Evolutionary conservation across 768 basidiomycete genomes (phyloP), one percentile per base, ranked within the genome.

Genomic region (Atractiella rhizophila): DNA sequence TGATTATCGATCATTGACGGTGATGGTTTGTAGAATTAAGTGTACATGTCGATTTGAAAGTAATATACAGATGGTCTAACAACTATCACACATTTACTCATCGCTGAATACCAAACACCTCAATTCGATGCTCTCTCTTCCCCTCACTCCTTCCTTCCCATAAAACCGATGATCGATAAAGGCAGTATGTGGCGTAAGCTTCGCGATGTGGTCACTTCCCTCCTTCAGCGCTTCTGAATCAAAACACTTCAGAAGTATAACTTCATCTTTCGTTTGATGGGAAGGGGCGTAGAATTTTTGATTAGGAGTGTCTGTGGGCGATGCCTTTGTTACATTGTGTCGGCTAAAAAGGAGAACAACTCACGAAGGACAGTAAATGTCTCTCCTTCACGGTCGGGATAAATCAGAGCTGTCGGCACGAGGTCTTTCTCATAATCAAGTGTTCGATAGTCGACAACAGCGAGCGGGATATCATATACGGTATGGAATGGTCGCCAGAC

Each of bases 221-320:
- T 41, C 25, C 12, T 21, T 21, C 42, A 28, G 27, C 4, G 25
- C 36, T 21, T 43, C 11, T 9, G 42, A 43, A 38, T 43, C 42
- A 37, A 39, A 43, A 30, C 42, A 43, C 42, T 43, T 43, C 27
- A 43, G 37, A 28, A 43, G 39, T 37, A 43, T 43, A 28, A 43
- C 42, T 19, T 43, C 42, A 8, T 43, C 37, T 4, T 35, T 35
- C 7, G 42, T 39, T 37, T 37, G 37, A 23, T 43, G 36, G 28
- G 37, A 37, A 28, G 37, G 39, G 35, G 37, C 37, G 37, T 41
- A 43, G 16, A 43, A 32, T 13, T 27, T 15, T 12, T 43, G 42
- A 13, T 24, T 30, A 6, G 37, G 31, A 28, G n/a, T n/a, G n/a
- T n/a, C n/a, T n/a, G n/a, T n/a, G n/a, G n/a, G n/a, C n/a, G n/a